These are phyloP conservation scores for Ogataea saltuana DNA, from an alignment of 805 yeast species.

Conservation along the genomic window DNA sequence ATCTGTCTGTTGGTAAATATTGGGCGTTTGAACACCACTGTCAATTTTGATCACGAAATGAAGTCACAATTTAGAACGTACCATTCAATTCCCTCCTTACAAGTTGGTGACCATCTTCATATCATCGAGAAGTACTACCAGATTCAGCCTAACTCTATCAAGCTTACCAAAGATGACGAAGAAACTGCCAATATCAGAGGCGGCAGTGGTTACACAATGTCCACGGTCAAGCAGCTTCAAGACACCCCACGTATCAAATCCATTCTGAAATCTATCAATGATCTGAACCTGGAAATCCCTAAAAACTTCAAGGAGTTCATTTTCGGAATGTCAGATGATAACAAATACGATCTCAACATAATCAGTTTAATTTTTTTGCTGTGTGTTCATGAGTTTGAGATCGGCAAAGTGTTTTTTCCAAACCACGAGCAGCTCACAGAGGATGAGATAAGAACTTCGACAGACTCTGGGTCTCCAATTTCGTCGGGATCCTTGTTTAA, in stretches of 20 bases:
- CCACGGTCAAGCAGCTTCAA: constrained; percentile 76
- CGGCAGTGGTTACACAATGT: constrained; percentile 35
- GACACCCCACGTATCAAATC: constrained; percentile 94
- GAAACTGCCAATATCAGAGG: constrained; percentile 26
- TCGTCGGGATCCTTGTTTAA: constrained; percentile 53
- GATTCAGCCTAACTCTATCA: constrained; percentile 20
- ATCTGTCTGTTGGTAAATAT: constrained; percentile 80
- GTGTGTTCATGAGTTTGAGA: constrained; percentile 54
- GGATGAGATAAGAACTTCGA: constrained; percentile 16
- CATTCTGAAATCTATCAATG: constrained; percentile 84
- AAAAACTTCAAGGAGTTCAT: constrained; percentile 48
- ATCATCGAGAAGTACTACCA: constrained; percentile 30
- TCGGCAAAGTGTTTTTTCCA: constrained; percentile 33
- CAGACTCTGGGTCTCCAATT: constrained; percentile 5
- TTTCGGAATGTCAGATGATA: constrained; percentile 19
- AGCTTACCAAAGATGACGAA: constrained; percentile 23
- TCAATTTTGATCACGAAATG: constrained; percentile 94
- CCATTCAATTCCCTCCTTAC: constrained; percentile 90
- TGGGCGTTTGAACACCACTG: constrained; percentile 93
- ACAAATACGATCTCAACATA: constrained; percentile 47
- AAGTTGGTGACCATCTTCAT: constrained; percentile 54
- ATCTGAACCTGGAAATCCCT: constrained; percentile 55
- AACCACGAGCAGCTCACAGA: constrained; percentile 13
- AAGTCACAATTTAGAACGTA: constrained; percentile 88
- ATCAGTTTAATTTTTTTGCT: constrained; percentile 75